Evolutionary conservation across 129 eudicot species (phyloP).

Genomic region (Gnaphalium uliginosum): DNA sequence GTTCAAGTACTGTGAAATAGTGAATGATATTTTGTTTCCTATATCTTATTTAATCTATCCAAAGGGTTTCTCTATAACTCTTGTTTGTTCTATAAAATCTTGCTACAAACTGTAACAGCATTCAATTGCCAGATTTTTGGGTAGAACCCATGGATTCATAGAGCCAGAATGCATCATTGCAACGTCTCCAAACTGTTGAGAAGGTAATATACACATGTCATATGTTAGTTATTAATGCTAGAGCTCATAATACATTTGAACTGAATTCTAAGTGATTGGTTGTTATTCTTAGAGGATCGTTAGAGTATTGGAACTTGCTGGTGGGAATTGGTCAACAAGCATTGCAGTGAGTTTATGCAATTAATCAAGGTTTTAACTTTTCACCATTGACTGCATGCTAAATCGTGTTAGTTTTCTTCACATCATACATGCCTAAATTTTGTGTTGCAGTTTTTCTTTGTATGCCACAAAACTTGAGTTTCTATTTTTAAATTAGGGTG

Average conservation of each 20-base stretch:
- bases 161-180: conserved; percentile 76
- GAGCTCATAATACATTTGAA: background rate
- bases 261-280: background rate
- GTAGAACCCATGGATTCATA: conserved; percentile 64
- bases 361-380: conserved; percentile 61
- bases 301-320: conserved; percentile 82
- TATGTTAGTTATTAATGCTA: background rate
- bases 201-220: conserved; percentile 41
- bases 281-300: conserved; percentile 58
- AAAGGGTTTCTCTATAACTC: too few species aligned
- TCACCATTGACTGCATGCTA: too few species aligned
- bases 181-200: conserved; percentile 84
- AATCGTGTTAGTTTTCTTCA: too few species aligned
- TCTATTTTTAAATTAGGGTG: too few species aligned
- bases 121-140: background rate
- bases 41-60: too few species aligned
- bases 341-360: conserved; percentile 85
- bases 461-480: too few species aligned
- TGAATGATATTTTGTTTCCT: too few species aligned
- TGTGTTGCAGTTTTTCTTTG: too few species aligned
- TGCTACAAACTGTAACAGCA: background rate
- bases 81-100: too few species aligned
- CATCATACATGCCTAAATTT: too few species aligned
- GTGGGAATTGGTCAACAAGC: conserved; percentile 74
- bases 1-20: too few species aligned